Evolutionary conservation across 129 eudicot species (phyloP).

Genomic region (Pseudognaphalium luteoalbum): DNA sequence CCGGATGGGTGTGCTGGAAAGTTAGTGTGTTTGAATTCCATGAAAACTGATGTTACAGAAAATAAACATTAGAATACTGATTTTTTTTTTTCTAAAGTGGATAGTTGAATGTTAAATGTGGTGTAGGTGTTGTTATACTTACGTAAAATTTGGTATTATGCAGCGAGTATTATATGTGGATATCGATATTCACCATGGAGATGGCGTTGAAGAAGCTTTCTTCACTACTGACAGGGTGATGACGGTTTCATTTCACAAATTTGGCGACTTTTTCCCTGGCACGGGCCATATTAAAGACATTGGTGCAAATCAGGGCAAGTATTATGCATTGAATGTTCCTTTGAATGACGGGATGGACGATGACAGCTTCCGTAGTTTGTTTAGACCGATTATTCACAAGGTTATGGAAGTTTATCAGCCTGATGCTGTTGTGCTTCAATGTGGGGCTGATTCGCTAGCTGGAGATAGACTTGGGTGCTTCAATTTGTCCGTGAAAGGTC

Average conservation of each 20-base stretch:
- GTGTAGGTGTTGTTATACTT: neutral
- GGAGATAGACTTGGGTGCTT: conserved; percentile 95
- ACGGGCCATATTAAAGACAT: conserved; percentile 88
- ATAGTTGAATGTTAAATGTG: neutral
- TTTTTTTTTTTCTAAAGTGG: too few species aligned
- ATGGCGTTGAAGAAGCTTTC: conserved; percentile 97
- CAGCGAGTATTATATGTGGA: conserved; percentile 91
- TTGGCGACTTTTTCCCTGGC: conserved; percentile 91
- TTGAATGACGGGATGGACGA: conserved; percentile 86
- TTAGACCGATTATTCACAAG: conserved; percentile 73
- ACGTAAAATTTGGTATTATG: conserved; percentile 19
- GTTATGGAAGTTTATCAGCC: conserved; percentile 96
- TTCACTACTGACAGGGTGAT: conserved; percentile 86
- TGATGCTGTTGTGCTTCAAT: conserved; percentile 93
- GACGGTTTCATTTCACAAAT: conserved; percentile 94
- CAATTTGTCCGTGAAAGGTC: conserved; percentile 92
- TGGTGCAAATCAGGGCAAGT: conserved; percentile 67
- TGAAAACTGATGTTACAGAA: too few species aligned
- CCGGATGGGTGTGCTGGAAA: too few species aligned
- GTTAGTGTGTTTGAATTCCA: too few species aligned
- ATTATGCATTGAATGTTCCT: conserved; percentile 88
- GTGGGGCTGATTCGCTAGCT: conserved; percentile 95
- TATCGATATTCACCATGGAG: conserved; percentile 93
- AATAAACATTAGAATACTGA: too few species aligned
- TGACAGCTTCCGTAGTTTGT: conserved; percentile 60